phyloP scores from a whole-genome alignment of 345 rosid species.

The Pistacia vera region DNA sequence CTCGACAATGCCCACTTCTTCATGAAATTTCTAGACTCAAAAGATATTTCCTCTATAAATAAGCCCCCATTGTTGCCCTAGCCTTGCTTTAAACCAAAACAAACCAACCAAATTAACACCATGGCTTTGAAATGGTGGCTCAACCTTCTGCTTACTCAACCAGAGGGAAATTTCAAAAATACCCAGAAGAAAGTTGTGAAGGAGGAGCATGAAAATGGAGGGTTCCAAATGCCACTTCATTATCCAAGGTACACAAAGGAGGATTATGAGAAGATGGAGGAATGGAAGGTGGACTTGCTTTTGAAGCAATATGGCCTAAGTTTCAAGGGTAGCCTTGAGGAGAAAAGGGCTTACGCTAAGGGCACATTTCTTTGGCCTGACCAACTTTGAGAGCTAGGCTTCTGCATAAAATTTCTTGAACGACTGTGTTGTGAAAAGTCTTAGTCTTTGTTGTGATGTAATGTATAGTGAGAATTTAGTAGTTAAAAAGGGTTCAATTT shows the following conservation, averaged over 20 bases:
- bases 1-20: neutral
- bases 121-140: constrained; percentile 43
- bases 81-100: neutral
- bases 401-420: neutral
- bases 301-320: constrained; percentile 51
- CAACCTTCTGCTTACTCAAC: constrained; percentile 30
- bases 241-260: constrained; percentile 49
- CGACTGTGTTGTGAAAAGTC: too few relatives aligned
- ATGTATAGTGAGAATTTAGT: too few relatives aligned
- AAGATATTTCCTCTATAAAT: neutral
- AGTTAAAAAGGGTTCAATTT: too few relatives aligned
- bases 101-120: neutral
- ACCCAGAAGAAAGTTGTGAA: constrained; percentile 6
- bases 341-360: constrained; percentile 54
- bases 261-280: constrained; percentile 62
- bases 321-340: constrained; percentile 38
- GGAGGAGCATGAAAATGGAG: constrained; percentile 41
- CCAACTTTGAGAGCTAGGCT: constrained; percentile 30
- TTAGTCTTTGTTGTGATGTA: too few relatives aligned
- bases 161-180: too few relatives aligned
- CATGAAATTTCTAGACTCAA: neutral
- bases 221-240: constrained; percentile 62
- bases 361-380: constrained; percentile 58
- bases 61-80: neutral
- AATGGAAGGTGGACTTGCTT: constrained; percentile 50